A percentile compares a stretch with the other conserved stretches of the same genome.
Conservation (phyloP, 192 early-diverging fungal genomes). For the Rhizophlyctis rosea region DNA sequence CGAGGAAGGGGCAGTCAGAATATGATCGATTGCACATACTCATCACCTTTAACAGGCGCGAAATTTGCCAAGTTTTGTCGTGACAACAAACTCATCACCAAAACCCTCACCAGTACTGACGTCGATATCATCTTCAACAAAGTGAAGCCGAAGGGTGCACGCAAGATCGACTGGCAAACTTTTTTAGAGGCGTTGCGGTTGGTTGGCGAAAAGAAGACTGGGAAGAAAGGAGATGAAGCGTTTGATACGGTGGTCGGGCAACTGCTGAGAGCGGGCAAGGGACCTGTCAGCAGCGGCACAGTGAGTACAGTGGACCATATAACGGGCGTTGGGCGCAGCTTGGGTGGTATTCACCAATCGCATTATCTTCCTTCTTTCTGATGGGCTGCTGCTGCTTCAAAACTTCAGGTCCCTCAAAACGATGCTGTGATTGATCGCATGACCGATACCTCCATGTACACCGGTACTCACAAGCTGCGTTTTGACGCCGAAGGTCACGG, state of each 20-base stretch:
- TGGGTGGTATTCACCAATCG: too few species aligned
- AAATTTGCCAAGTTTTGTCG: conserved; percentile 50
- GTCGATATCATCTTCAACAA: conserved; percentile 57
- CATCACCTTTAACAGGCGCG: conserved; percentile 57
- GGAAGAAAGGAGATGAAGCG: conserved; percentile 32
- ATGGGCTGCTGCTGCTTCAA: not conserved
- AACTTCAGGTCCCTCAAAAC: conserved; percentile 30
- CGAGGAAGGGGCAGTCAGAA: too few species aligned
- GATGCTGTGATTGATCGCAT: conserved; percentile 32
- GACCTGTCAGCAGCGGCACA: conserved; percentile 32
- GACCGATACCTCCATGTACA: conserved; percentile 42
- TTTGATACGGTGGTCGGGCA: conserved; percentile 19
- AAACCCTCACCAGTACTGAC: conserved; percentile 43
- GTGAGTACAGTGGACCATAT: too few species aligned
- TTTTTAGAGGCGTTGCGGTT: conserved; percentile 37
- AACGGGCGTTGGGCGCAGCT: too few species aligned
- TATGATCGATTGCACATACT: conserved; percentile 47
- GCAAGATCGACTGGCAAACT: conserved; percentile 38
- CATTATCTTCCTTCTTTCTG: too few species aligned
- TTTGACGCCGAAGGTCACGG: conserved; percentile 51
- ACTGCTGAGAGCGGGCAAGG: conserved; percentile 16
- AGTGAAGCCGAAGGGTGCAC: conserved; percentile 46
- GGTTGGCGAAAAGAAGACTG: conserved; percentile 45
- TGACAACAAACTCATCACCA: conserved; percentile 43
- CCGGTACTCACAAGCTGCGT: conserved; percentile 54